phyloP scores from a whole-genome alignment of 75 land plant genomes.

The Cunninghamia lanceolata region DNA sequence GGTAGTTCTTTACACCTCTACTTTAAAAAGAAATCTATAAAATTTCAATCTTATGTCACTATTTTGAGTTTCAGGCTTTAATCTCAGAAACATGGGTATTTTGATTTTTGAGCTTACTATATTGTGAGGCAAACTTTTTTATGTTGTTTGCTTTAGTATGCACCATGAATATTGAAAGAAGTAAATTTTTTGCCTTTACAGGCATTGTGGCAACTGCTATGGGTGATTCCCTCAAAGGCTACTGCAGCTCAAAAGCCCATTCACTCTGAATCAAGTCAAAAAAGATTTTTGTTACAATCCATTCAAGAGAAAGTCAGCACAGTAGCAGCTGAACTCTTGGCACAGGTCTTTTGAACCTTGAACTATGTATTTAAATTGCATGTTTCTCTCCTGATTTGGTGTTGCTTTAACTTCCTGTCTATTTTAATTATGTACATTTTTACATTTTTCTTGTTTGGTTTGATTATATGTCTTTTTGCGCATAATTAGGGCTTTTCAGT shows the following conservation, averaged over 20 bases:
- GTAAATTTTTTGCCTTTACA: constrained; percentile 21
- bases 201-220: constrained; percentile 93
- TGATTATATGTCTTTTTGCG: background rate
- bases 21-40: background rate
- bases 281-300: constrained; percentile 36
- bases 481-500: background rate
- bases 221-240: constrained; percentile 54
- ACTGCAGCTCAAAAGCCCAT: constrained; percentile 34
- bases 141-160: background rate
- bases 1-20: background rate
- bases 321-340: constrained; percentile 63
- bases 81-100: background rate
- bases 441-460: background rate
- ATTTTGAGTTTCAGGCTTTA: background rate
- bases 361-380: constrained; percentile 4
- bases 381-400: background rate
- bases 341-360: constrained; percentile 51
- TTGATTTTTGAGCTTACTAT: background rate
- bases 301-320: constrained; percentile 52
- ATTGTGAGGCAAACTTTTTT: background rate
- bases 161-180: background rate
- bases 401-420: constrained; percentile 8
- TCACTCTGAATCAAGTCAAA: constrained; percentile 11
- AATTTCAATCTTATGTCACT: background rate
- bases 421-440: background rate